Evolutionary conservation across 345 rosid genomes (phyloP).

Genomic region (Sapria himalayana): DNA sequence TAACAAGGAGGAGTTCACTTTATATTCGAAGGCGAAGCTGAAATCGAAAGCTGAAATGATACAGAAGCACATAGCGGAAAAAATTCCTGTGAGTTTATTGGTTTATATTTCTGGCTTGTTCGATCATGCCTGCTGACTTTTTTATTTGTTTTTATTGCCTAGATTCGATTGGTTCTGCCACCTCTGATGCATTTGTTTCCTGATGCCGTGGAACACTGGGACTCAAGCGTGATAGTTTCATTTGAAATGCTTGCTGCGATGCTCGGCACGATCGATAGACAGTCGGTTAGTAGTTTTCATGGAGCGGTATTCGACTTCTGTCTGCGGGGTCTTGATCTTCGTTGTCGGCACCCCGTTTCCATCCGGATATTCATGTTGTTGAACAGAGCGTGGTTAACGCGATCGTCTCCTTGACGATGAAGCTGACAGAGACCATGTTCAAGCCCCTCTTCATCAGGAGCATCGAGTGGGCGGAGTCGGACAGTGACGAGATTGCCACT

Average conservation of each 20-base stretch:
- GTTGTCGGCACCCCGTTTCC: slow-evolving; percentile 37
- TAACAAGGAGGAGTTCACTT: slow-evolving; percentile 30
- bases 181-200: slow-evolving; percentile 49
- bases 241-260: slow-evolving; percentile 58
- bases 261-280: slow-evolving; percentile 49
- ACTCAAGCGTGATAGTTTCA: slow-evolving; percentile 43
- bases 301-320: slow-evolving; percentile 59
- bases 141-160: slow-evolving; percentile 11
- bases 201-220: slow-evolving; percentile 47
- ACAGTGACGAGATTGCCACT: slow-evolving; percentile 23
- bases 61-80: slow-evolving; percentile 42
- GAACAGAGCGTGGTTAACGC: slow-evolving; percentile 53
- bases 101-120: too few relatives aligned
- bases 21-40: slow-evolving; percentile 36
- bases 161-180: slow-evolving; percentile 78
- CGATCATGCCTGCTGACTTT: too few relatives aligned
- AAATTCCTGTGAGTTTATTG: slow-evolving; percentile 67
- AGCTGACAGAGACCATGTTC: slow-evolving; percentile 84
- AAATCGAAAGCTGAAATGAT: slow-evolving; percentile 47
- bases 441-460: slow-evolving; percentile 66
- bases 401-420: slow-evolving; percentile 52
- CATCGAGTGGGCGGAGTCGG: slow-evolving; percentile 72
- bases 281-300: slow-evolving; percentile 37
- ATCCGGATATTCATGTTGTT: slow-evolving; percentile 36
- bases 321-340: slow-evolving; percentile 71